Percentiles rank a stretch among this genome's conserved stretches.
Conservation (phyloP, 169 alveolate species). For the Miamiensis avidus region DNA sequence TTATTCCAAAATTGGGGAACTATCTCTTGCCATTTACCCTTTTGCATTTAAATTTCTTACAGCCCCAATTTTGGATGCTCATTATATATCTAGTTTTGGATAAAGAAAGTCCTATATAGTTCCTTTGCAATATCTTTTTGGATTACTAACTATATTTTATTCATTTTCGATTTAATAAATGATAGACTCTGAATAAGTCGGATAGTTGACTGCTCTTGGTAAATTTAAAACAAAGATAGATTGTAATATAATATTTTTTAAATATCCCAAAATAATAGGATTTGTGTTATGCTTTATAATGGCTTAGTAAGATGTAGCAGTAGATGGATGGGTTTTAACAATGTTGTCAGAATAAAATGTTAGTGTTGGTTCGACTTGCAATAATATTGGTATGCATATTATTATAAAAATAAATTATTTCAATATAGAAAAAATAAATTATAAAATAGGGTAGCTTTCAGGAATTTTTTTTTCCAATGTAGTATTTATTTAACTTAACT, state of each 20-base stretch:
- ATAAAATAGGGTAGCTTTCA: conserved; percentile 43
- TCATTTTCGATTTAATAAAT: conserved; percentile 19
- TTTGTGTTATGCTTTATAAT: conserved; percentile 17
- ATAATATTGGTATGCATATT: conserved; percentile 7
- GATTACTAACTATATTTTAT: conserved; percentile 1
- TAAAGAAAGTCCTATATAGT: conserved; percentile 59
- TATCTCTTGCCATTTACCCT: conserved; percentile 48
- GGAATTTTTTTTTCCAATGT: conserved; percentile 55
- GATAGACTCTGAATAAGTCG: conserved; percentile 7
- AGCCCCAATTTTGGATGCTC: conserved; percentile 54
- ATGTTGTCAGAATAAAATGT: conserved; percentile 47
- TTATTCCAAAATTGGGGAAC: conserved; percentile 34
- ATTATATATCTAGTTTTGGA: conserved; percentile 48
- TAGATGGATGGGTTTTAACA: conserved; percentile 72
- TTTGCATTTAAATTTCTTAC: conserved; percentile 49
- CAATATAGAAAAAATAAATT: too few species aligned
- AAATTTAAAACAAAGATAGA: too few species aligned
- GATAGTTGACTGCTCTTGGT: conserved; percentile 1
- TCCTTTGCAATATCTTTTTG: conserved; percentile 36
- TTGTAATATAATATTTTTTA: too few species aligned
- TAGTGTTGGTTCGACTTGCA: conserved; percentile 46
- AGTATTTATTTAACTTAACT: conserved; percentile 48
- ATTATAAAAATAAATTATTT: too few species aligned
- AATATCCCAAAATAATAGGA: background rate
- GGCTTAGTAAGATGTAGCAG: conserved; percentile 59